Evolutionary conservation across 2,329 filamentous ascomycete species (phyloP), one percentile per base, ranked within the genome.

Genomic region (Colletotrichum gloeosporioides): DNA sequence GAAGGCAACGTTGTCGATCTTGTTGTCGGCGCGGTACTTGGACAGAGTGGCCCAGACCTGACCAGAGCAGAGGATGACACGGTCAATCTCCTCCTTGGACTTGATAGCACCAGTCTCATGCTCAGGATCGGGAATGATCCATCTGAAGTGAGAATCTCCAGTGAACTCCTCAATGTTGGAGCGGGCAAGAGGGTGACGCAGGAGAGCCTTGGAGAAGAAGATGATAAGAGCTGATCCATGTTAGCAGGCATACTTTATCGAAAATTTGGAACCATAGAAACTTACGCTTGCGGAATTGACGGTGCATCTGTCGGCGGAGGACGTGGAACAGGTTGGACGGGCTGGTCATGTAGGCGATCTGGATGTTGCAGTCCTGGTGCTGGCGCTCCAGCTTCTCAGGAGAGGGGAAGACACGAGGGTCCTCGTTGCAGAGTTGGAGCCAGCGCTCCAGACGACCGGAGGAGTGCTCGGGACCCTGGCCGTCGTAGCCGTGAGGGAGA

Each of bases 321-420:
- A 97, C 93, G 87, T 99, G 97, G 93, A 99, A 99, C 84, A 98
- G 87, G 87, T 99, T 99, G 79, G 96, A 92, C 32, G 97, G 97
- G 63, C 94, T 95, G n/a, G 97, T 99, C 92, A 98, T 96, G 90
- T 97, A 98, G 72, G 93, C 96, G 84, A 99, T 94, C 89, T 99
- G 97, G 93, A 99, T 98, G 89, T 99, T 99, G 91, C 96, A 98
- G 88, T 99, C 97, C 89, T 99, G 97, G 89, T 99, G 97, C 87
- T 99, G 97, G 80, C 97, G 95, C 71, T 98, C 93, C 77, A 99
- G 92, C 90, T 97, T 98, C 79, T 98, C 96, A 36, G 91, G 89
- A 3, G 92, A 90, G 69, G 97, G 97, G 93, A 96, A 99, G 82
- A 97, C 92, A 78, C 97, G 95, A 73, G 97, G 96, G 83, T 99